A percentile compares a stretch with the other conserved stretches of the same genome.
These are phyloP conservation scores for Coemansia sp. DNA, from an alignment of 192 early-diverging fungal genomes.

Conservation along the genomic window DNA sequence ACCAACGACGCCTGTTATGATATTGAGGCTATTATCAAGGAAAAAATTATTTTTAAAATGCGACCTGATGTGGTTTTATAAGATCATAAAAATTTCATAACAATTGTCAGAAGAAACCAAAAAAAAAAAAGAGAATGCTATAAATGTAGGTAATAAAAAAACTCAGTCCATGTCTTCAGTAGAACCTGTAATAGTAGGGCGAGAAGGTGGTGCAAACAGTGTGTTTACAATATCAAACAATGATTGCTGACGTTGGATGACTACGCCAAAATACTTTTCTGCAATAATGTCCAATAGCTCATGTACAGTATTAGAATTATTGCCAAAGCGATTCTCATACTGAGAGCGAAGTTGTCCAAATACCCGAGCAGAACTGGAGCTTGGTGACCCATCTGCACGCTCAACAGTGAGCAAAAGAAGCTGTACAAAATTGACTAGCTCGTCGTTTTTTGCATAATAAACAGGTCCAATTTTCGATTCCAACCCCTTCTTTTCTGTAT, in stretches of 20 bases:
- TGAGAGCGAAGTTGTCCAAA: conserved; percentile 30
- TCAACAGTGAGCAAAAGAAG: conserved; percentile 67
- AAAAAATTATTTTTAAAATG: conserved; percentile 51
- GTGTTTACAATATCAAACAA: conserved; percentile 51
- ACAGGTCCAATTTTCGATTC: conserved; percentile 51
- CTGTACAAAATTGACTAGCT: conserved; percentile 65
- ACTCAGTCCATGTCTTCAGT: conserved; percentile 43
- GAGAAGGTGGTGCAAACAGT: conserved; percentile 41
- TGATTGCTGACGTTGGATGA: conserved; percentile 50
- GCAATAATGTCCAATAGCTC: conserved; percentile 40
- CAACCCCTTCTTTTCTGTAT: conserved; percentile 22
- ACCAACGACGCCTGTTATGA: conserved; percentile 8
- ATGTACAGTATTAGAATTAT: conserved; percentile 24
- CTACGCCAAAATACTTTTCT: conserved; percentile 53
- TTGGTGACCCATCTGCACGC: conserved; percentile 44
- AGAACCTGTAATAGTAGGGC: conserved; percentile 21
- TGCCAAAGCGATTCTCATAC: conserved; percentile 42
- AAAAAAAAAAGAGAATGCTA: background rate
- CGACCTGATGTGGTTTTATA: conserved; percentile 43
- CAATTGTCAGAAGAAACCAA: too few relatives aligned
- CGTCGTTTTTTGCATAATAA: conserved; percentile 46
- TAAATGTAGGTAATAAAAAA: background rate
- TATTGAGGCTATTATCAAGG: conserved; percentile 40
- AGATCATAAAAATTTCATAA: conserved; percentile 10
- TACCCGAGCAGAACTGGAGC: conserved; percentile 18